Percentiles rank a stretch among this genome's conserved stretches.
Evolutionary conservation across 768 basidiomycete genomes (phyloP).

Genomic region (Holtermanniella nyarrowii): DNA sequence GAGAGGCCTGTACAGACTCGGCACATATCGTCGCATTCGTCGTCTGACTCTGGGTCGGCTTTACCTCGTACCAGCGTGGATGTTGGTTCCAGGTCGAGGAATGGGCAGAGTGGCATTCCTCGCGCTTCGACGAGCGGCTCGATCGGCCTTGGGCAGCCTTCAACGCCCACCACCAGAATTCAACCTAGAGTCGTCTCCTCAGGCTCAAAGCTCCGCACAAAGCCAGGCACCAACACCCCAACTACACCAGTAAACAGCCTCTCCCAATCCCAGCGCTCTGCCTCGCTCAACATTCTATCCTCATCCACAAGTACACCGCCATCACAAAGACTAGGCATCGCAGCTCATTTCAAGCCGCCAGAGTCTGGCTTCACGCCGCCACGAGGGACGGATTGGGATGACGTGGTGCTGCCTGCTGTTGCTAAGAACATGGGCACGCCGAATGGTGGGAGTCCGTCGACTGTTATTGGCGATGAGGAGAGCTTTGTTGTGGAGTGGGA

Average conservation of each 20-base stretch:
- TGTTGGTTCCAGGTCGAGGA: background rate
- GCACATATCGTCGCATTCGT: background rate
- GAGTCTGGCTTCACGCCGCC: conserved; percentile 29
- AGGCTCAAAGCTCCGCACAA: background rate
- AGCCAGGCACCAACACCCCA: background rate
- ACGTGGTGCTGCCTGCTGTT: conserved; percentile 29
- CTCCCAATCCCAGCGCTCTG: conserved; percentile 2
- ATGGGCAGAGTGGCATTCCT: background rate
- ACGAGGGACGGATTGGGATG: conserved; percentile 32
- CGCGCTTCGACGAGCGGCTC: background rate
- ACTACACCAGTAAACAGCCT: background rate
- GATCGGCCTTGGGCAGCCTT: background rate
- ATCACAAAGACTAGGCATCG: conserved; percentile 23
- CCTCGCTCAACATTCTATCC: conserved; percentile 17
- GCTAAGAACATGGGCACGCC: conserved; percentile 27
- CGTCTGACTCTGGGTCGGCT: background rate
- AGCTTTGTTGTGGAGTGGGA: conserved; percentile 37
- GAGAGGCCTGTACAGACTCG: no score
- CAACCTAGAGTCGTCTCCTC: background rate
- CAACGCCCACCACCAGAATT: background rate
- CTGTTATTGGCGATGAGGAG: conserved; percentile 15
- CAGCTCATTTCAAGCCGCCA: conserved; percentile 32
- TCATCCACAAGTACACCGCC: conserved; percentile 8
- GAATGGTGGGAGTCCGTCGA: background rate
- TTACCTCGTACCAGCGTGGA: background rate